Evolutionary conservation across 306 rosid species (phyloP).

Genomic region (Prunus padus): DNA sequence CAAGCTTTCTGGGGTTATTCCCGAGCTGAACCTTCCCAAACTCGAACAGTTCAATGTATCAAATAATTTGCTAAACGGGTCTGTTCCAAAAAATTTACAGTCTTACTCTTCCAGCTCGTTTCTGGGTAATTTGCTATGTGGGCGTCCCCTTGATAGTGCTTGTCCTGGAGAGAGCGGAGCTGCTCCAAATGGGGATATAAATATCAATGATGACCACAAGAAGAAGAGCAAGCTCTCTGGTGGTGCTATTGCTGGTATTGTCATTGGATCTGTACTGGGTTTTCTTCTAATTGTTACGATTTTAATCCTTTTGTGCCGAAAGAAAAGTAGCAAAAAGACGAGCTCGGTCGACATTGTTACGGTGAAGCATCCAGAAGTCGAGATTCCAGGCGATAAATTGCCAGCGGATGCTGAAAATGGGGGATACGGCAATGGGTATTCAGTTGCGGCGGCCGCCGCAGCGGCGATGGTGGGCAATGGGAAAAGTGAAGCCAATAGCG

Average conservation of each 20-base stretch:
- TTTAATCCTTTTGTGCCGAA: constrained; percentile 38
- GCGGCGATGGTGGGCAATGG: constrained; percentile 29
- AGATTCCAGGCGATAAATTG: constrained; percentile 23
- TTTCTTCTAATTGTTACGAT: constrained; percentile 21
- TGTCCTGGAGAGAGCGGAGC: constrained; percentile 31
- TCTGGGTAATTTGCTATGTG: constrained; percentile 38
- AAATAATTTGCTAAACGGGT: constrained; percentile 39
- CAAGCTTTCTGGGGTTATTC: constrained; percentile 35
- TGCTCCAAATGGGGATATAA: neutral
- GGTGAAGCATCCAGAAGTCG: constrained; percentile 36
- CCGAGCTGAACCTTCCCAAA: constrained; percentile 29
- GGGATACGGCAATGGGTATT: constrained; percentile 20
- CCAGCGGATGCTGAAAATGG: constrained; percentile 27
- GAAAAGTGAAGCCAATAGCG: constrained; percentile 18
- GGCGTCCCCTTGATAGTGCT: constrained; percentile 28
- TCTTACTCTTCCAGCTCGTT: constrained; percentile 32
- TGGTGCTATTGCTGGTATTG: constrained; percentile 47
- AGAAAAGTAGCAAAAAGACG: constrained; percentile 37
- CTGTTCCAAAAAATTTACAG: constrained; percentile 32
- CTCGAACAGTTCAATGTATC: constrained; percentile 48
- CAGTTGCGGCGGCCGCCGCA: constrained; percentile 31
- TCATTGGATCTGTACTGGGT: constrained; percentile 43
- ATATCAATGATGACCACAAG: constrained; percentile 11
- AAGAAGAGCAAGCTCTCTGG: constrained; percentile 33
- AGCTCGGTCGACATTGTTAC: constrained; percentile 40